Percentiles rank a stretch among this genome's conserved stretches.
Evolutionary conservation across 169 alveolate genomes (phyloP).

Genomic region (Neospora caninum): DNA sequence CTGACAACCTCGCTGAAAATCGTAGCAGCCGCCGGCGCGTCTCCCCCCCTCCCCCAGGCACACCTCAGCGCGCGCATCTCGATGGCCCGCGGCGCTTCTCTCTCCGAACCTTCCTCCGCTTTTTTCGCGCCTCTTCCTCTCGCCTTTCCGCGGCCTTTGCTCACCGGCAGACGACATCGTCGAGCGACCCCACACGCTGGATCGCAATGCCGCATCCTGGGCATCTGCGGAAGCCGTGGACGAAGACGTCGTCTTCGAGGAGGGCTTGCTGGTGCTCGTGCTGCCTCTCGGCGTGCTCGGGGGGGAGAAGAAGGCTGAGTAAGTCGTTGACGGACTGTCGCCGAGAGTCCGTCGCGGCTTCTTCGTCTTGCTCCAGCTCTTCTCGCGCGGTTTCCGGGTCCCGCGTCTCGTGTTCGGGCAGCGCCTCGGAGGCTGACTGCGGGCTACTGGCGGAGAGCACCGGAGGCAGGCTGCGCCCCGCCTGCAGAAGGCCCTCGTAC

Average conservation of each 20-base stretch:
- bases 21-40: too few relatives aligned
- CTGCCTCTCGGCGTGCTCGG: neutral
- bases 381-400: neutral
- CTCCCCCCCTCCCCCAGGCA: too few relatives aligned
- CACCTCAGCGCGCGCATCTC: too few relatives aligned
- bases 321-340: neutral
- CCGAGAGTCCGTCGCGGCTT: neutral
- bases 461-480: neutral
- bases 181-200: constrained; percentile 29
- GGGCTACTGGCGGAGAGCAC: neutral
- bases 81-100: neutral
- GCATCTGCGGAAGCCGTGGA: constrained; percentile 23
- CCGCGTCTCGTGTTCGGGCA: neutral
- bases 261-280: neutral
- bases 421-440: neutral
- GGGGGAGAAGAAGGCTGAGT: neutral
- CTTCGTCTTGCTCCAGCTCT: neutral
- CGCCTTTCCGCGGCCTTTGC: neutral
- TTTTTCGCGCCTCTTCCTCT: neutral
- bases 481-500: neutral
- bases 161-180: constrained; percentile 21
- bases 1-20: too few relatives aligned
- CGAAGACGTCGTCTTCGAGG: neutral
- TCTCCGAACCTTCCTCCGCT: neutral
- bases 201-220: constrained; percentile 42